Evolutionary conservation across 768 basidiomycete genomes (phyloP), one percentile per base, ranked within the genome.

Genomic region (Omphalotus guepiniiformis): DNA sequence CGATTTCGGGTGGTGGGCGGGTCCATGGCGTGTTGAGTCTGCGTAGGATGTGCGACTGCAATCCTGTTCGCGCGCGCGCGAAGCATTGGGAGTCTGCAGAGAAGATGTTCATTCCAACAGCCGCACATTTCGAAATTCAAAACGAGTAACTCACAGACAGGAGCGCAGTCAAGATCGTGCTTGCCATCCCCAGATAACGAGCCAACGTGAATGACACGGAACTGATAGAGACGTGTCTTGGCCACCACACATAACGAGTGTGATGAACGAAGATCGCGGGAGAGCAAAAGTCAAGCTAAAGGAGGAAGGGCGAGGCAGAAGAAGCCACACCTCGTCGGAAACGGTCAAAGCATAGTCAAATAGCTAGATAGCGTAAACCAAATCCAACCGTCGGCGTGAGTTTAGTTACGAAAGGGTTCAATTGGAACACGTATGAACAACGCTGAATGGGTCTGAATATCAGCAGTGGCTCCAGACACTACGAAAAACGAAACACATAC

Each of bases 111-210:
- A 41, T 26, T 23, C 27, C 18, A 16, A 25, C 9, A 18, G 39
- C 29, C 27, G 26, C 11, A 6, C 30, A 41, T 11, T 8, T 19
- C 4, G 19, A 16, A 25, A 16, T 21, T 12, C 21, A 21, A 28
- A 5, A n/a, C n/a, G n/a, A 28, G 16, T 19, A 25, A 51, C 56
- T 28, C 27, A 54, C 56, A 19, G 52, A 49, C 11, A 53, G 29
- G 3, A 56, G 38, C n/a, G n/a, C n/a, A 22, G 45, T 39, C 36
- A 56, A 9, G 27, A 58, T 51, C 9, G 47, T 37, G 25, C 29
- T 42, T 4, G 48, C 50, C 39, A 58, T 41, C 16, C 37, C 54
- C 12, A 47, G 51, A 32, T 57, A 57, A 25, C 56, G 56, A 34
- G 54, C 49, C 4, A 48, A 13, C 8, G 53, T 4, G 37, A 53